A percentile compares a stretch with the other conserved stretches of the same genome.
Conservation (phyloP, 495 filamentous ascomycete genomes). For the Penicillium paxilli region DNA sequence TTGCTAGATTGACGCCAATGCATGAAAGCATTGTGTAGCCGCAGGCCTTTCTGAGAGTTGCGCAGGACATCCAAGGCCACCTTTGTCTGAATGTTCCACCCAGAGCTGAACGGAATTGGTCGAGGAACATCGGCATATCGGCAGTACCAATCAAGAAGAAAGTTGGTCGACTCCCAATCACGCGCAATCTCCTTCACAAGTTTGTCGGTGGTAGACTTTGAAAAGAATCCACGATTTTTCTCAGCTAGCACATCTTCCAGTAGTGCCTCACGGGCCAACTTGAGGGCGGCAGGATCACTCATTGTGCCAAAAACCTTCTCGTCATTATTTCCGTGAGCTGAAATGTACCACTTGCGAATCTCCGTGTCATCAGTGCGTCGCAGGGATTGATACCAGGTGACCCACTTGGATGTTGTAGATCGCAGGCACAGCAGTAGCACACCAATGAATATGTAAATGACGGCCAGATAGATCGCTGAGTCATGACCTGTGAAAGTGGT, state of each 20-base stretch:
- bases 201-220: conserved; percentile 38
- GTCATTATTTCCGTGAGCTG: conserved; percentile 30
- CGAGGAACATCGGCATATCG: conserved; percentile 48
- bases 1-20: conserved; percentile 59
- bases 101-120: conserved; percentile 59
- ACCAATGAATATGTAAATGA: conserved; percentile 47
- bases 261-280: conserved; percentile 48
- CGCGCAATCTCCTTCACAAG: conserved; percentile 49
- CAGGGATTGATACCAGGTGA: conserved; percentile 49
- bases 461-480: conserved; percentile 45
- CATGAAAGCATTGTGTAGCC: conserved; percentile 61
- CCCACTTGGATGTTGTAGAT: conserved; percentile 49
- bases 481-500: conserved; percentile 50
- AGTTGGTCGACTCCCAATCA: conserved; percentile 58
- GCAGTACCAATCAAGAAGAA: conserved; percentile 61
- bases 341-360: conserved; percentile 49
- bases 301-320: conserved; percentile 38
- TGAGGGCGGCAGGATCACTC: conserved; percentile 45
- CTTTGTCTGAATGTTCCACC: conserved; percentile 60
- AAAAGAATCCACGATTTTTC: conserved; percentile 40
- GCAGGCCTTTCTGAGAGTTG: conserved; percentile 56
- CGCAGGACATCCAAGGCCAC: conserved; percentile 55
- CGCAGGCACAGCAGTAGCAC: conserved; percentile 47
- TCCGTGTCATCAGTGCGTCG: conserved; percentile 48
- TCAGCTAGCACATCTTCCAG: conserved; percentile 46